Percentiles rank a stretch among this genome's conserved stretches.
Conservation (phyloP, 208 protist genomes). For the Crithidia sp. region DNA sequence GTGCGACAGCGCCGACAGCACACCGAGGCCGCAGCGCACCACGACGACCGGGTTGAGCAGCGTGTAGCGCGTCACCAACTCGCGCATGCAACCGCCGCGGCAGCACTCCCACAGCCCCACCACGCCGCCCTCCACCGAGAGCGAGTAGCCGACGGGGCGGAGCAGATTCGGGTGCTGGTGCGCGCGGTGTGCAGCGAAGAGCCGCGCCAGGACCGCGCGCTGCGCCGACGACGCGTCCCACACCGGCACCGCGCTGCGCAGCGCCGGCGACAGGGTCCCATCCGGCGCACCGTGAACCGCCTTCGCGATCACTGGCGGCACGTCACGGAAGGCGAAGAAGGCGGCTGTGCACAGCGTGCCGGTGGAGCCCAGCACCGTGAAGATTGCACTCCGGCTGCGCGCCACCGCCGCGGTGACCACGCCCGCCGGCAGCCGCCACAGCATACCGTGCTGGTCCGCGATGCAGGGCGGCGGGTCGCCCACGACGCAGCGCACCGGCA, state of each 20-base stretch:
- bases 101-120: conserved; percentile 42
- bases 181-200: not conserved
- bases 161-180: conserved; percentile 23
- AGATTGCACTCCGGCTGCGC: not conserved
- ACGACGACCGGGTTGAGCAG: conserved; percentile 20
- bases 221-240: not conserved
- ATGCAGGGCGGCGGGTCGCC: not conserved
- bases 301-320: conserved; percentile 6
- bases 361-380: not conserved
- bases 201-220: not conserved
- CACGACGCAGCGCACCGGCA: not conserved
- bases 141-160: conserved; percentile 4
- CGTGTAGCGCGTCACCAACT: conserved; percentile 30
- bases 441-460: not conserved
- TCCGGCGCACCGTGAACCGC: conserved; percentile 6
- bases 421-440: not conserved
- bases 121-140: conserved; percentile 10
- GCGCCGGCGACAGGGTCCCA: conserved; percentile 14
- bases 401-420: not conserved
- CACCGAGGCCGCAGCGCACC: conserved; percentile 51
- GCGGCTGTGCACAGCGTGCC: not conserved
- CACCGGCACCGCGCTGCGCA: conserved; percentile 23
- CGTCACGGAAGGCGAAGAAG: not conserved
- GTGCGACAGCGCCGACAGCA: conserved; percentile 59
- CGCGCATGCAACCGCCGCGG: conserved; percentile 41